Percentiles rank a stretch among this genome's conserved stretches.
Evolutionary conservation across 2,329 filamentous ascomycete genomes (phyloP).

Genomic region (Alternaria gansuensis): DNA sequence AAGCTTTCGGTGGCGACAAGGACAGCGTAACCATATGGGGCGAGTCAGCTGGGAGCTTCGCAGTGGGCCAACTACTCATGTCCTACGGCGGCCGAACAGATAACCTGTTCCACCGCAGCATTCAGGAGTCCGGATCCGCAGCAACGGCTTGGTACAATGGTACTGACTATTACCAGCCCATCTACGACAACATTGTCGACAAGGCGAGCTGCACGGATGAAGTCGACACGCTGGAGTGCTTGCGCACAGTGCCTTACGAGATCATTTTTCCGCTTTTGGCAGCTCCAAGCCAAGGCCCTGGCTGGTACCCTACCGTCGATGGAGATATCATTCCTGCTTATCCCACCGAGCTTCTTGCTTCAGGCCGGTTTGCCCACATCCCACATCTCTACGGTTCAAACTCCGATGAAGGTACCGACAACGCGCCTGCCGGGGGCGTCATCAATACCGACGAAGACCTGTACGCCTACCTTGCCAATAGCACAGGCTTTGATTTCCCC

Average conservation of each 20-base stretch:
- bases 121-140: conserved; percentile 51
- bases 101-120: conserved; percentile 49
- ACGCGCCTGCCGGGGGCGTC: conserved; percentile 60
- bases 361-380: conserved; percentile 69
- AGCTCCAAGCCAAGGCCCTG: conserved; percentile 48
- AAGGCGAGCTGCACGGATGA: conserved; percentile 67
- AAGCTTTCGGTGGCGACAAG: conserved; percentile 54
- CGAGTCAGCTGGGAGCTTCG: conserved; percentile 57
- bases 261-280: conserved; percentile 66
- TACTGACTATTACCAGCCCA: conserved; percentile 61
- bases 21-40: conserved; percentile 59
- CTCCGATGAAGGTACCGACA: conserved; percentile 71
- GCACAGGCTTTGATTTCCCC: conserved; percentile 46
- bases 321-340: conserved; percentile 66
- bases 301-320: conserved; percentile 62
- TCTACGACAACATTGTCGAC: conserved; percentile 47
- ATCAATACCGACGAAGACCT: conserved; percentile 67
- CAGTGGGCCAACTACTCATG: conserved; percentile 49
- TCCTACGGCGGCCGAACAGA: conserved; percentile 49
- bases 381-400: conserved; percentile 72
- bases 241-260: conserved; percentile 69
- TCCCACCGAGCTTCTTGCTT: conserved; percentile 63
- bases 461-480: conserved; percentile 45
- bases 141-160: conserved; percentile 54
- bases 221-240: conserved; percentile 53